Conservation (phyloP, 176 grass and related monocot species). For the Aegilops longissima region DNA sequence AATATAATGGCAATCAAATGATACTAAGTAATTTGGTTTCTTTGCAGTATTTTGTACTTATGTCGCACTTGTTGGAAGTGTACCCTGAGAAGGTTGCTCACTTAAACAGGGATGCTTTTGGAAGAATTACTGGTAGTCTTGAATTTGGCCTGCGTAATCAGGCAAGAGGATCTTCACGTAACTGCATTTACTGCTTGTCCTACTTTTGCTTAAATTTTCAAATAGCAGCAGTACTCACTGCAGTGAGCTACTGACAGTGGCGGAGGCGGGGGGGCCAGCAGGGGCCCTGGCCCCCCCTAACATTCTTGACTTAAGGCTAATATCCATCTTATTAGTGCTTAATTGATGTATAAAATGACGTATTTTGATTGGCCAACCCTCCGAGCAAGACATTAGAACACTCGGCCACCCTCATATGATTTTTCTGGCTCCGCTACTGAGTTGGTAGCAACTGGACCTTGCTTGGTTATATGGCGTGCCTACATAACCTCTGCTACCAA, state of each 20-base stretch:
- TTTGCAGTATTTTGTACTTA: constrained; percentile 91
- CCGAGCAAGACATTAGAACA: too few species aligned
- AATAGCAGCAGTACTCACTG: neutral
- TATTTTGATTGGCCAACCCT: too few species aligned
- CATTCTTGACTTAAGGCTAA: too few species aligned
- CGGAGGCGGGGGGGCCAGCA: too few species aligned
- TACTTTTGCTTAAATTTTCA: constrained; percentile 17
- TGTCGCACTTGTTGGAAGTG: constrained; percentile 93
- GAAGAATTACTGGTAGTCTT: constrained; percentile 74
- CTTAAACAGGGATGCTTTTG: constrained; percentile 82
- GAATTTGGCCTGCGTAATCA: constrained; percentile 88
- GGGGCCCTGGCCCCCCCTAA: too few species aligned
- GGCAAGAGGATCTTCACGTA: constrained; percentile 39
- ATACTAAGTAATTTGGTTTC: constrained; percentile 25
- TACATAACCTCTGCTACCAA: neutral
- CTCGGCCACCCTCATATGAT: too few species aligned
- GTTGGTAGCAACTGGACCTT: neutral
- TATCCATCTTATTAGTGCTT: too few species aligned
- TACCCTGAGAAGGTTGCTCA: constrained; percentile 97
- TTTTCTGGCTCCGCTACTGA: neutral
- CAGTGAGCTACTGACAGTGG: neutral
- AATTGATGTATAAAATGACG: too few species aligned
- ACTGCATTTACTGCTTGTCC: neutral
- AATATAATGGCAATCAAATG: constrained; percentile 27
- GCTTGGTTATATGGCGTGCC: constrained; percentile 5